These are phyloP conservation scores for Ilex paraguariensis DNA, from an alignment of 305 asterid species.

Conservation along the genomic window DNA sequence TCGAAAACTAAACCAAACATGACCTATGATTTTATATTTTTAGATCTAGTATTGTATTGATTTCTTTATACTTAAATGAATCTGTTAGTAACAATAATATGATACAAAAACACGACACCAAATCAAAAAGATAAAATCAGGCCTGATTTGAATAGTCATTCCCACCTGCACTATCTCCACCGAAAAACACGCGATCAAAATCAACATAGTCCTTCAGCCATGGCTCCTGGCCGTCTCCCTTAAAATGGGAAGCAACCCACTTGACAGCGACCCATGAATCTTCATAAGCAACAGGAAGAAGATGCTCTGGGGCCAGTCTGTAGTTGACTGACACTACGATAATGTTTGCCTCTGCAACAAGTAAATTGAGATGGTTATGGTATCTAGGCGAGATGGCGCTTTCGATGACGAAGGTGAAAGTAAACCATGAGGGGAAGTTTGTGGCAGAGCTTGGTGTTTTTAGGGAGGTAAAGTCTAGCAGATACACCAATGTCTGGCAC, in stretches of 20 bases:
- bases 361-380: conserved; percentile 24
- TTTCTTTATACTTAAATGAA: too few relatives aligned
- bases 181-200: conserved; percentile 8
- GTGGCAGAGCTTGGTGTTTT: not conserved
- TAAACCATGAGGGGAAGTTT: conserved; percentile 41
- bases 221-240: conserved; percentile 8
- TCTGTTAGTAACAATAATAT: too few relatives aligned
- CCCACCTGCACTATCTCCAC: conserved; percentile 58
- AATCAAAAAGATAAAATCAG: too few relatives aligned
- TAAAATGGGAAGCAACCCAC: conserved; percentile 32
- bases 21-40: too few relatives aligned
- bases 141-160: too few relatives aligned
- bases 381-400: conserved; percentile 33
- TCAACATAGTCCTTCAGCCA: conserved; percentile 5
- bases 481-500: conserved; percentile 10
- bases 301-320: conserved; percentile 43
- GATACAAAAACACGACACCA: too few relatives aligned
- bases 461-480: conserved; percentile 19
- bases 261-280: conserved; percentile 43
- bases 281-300: conserved; percentile 33
- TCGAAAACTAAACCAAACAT: too few relatives aligned
- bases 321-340: conserved; percentile 38
- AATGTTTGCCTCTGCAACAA: conserved; percentile 31
- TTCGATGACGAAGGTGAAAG: conserved; percentile 30
- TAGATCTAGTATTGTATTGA: too few relatives aligned